phyloP scores from a whole-genome alignment of 2,329 filamentous ascomycete genomes.

The Ophiostoma sp. region DNA sequence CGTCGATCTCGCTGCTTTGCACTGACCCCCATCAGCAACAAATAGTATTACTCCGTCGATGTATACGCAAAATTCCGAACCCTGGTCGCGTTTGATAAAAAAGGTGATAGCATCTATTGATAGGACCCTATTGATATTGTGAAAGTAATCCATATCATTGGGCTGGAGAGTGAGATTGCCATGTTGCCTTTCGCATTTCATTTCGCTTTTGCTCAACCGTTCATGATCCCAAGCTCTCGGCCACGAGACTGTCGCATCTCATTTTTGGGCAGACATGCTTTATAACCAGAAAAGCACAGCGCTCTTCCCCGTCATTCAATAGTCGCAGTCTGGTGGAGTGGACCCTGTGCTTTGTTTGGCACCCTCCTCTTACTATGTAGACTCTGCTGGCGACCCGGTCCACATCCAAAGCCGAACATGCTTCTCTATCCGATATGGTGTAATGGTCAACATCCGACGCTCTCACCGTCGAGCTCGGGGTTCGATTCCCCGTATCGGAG shows the following conservation, averaged over 20 bases:
- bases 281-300: not conserved
- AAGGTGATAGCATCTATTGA: not conserved
- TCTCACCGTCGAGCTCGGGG: conserved; percentile 27
- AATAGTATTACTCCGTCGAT: not conserved
- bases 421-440: conserved; percentile 15
- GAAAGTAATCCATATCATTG: not conserved
- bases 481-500: conserved; percentile 27
- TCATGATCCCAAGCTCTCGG: not conserved
- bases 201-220: not conserved
- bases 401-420: conserved; percentile 1
- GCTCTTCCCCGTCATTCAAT: not conserved
- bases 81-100: not conserved
- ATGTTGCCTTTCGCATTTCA: not conserved
- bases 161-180: not conserved
- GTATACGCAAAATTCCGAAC: not conserved
- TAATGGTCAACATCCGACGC: conserved; percentile 27
- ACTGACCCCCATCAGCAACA: not conserved
- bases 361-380: not conserved
- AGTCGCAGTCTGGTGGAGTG: not conserved
- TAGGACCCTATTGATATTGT: not conserved
- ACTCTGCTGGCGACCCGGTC: not conserved
- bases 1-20: not conserved
- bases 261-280: not conserved
- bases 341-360: not conserved
- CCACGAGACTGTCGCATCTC: conserved; percentile 2